phyloP scores from a whole-genome alignment of 192 early-diverging fungal genomes.

The Geranomyces michiganensis region DNA sequence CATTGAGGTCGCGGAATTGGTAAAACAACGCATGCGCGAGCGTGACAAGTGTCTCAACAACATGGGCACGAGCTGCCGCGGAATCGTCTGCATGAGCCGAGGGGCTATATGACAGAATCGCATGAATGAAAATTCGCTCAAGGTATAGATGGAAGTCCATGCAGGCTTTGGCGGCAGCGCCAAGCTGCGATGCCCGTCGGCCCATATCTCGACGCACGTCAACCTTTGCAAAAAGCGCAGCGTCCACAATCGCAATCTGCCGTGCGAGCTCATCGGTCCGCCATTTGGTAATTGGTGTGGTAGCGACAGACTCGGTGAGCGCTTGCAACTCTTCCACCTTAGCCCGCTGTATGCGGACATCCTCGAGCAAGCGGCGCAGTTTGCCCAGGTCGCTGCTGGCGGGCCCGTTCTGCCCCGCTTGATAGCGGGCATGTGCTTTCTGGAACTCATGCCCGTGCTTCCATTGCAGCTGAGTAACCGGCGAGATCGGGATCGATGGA shows the following conservation, averaged over 20 bases:
- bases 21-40: slow-evolving; percentile 37
- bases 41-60: slow-evolving; percentile 12
- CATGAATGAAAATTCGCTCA: slow-evolving; percentile 17
- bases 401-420: not conserved
- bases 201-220: slow-evolving; percentile 12
- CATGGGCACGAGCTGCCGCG: not conserved
- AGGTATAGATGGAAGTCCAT: slow-evolving; percentile 26
- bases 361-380: slow-evolving; percentile 26
- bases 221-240: slow-evolving; percentile 21
- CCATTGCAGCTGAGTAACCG: slow-evolving; percentile 16
- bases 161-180: slow-evolving; percentile 1
- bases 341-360: slow-evolving; percentile 24
- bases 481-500: slow-evolving; percentile 24
- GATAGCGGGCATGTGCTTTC: slow-evolving; percentile 4
- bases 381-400: not conserved
- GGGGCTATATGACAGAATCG: not conserved
- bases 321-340: slow-evolving; percentile 20
- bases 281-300: slow-evolving; percentile 11
- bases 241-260: slow-evolving; percentile 26
- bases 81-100: not conserved
- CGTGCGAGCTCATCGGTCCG: slow-evolving; percentile 20
- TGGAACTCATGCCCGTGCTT: slow-evolving; percentile 19
- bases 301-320: slow-evolving; percentile 1
- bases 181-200: not conserved
- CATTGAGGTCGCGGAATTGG: slow-evolving; percentile 39